Evolutionary conservation across 306 rosid species (phyloP), one percentile per base, ranked within the genome.

Genomic region (Inga oerstediana): DNA sequence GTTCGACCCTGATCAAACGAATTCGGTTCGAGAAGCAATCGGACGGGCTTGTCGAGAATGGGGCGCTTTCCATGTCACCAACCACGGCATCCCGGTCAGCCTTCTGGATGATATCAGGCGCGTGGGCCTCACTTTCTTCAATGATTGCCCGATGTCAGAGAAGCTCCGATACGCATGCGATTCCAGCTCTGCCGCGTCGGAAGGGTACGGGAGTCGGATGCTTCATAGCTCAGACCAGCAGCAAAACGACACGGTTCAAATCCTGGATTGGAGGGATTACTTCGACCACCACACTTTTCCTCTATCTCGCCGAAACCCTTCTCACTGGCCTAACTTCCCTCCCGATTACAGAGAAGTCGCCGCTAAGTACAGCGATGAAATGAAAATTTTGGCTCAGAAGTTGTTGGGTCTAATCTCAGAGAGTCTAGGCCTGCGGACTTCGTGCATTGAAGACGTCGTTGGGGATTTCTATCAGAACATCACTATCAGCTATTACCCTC

Each of bases 121-220:
- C 37, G 79, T 67, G 8, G 97, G 93, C 59, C 89, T 81, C 68
- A 24, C 89, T 27, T 96, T 96, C 96, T 96, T 96, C 93, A 45
- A 81, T 75, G 87, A 87, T 1, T 77, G 70, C 68, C 58, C 98
- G 20, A 74, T 88, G 66, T n/a, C 78, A 1, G 91, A 89, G 2
- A 96, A 93, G 84, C 96, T 93, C 85, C 82, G 67, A 2, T 96
- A 89, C 81, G 79, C 97, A 14, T 92, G 93, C 84, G 74, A 89
- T 44, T 65, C 89, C 34, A 79, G 74, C 73, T 72, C 92, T 37
- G 83, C 92, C 54, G 97, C 93, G 20, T 73, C 99, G 30, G 97
- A 95, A 80, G 99, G 99, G 3, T 96, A 92, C 81, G 99, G 98
- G 17, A 92, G 93, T 86, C 90, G 89, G 32, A 93, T 96, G 99